These are phyloP conservation scores for Candida saitoana DNA, from an alignment of 805 yeast genomes.

Conservation along the genomic window DNA sequence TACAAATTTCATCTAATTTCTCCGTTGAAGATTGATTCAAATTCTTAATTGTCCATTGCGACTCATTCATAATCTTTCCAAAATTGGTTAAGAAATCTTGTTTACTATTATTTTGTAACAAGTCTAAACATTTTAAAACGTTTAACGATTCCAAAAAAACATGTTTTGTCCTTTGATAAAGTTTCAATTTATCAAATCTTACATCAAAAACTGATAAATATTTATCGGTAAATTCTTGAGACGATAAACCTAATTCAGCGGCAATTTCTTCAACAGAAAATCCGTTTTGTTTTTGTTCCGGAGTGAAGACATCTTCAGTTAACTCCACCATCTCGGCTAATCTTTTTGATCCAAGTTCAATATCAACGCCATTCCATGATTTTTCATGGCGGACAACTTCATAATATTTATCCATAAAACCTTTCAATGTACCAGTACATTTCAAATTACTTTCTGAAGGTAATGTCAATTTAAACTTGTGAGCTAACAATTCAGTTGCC, in stretches of 20 bases:
- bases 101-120: conserved; percentile 29
- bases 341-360: conserved; percentile 38
- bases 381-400: conserved; percentile 23
- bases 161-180: conserved; percentile 58
- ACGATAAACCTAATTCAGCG: conserved; percentile 35
- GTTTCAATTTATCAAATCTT: conserved; percentile 49
- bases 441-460: conserved; percentile 47
- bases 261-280: conserved; percentile 50
- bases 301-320: conserved; percentile 39
- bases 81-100: conserved; percentile 38
- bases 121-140: conserved; percentile 47
- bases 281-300: conserved; percentile 36
- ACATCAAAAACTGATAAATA: conserved; percentile 55
- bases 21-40: conserved; percentile 53
- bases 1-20: conserved; percentile 50
- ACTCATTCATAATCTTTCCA: conserved; percentile 55
- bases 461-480: conserved; percentile 39
- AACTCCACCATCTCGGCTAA: conserved; percentile 39
- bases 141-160: conserved; percentile 60
- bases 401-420: conserved; percentile 54
- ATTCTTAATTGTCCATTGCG: conserved; percentile 50
- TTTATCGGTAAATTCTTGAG: conserved; percentile 38
- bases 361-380: conserved; percentile 44
- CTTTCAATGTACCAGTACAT: conserved; percentile 57
- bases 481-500: conserved; percentile 60